These are phyloP conservation scores for Juglanconis sp. DNA, from an alignment of 2,329 filamentous ascomycete species.

Conservation along the genomic window DNA sequence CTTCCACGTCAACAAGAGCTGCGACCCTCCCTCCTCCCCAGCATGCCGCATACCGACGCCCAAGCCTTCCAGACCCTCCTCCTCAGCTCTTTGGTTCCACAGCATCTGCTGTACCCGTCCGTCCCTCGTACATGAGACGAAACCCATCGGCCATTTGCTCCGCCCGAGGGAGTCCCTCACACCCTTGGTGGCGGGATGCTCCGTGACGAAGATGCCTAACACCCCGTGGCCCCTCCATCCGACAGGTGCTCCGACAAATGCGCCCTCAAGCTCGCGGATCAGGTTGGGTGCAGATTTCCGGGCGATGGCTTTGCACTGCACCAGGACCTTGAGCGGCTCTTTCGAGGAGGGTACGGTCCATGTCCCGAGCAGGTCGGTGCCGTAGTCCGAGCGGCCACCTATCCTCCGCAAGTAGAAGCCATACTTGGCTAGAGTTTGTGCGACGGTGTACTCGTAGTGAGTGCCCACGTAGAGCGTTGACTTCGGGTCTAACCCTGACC, in stretches of 20 bases:
- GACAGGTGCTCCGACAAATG: slow-evolving; percentile 68
- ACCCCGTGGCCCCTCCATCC: slow-evolving; percentile 67
- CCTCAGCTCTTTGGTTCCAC: slow-evolving; percentile 66
- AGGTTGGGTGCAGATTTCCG: slow-evolving; percentile 53
- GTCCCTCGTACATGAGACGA: slow-evolving; percentile 56
- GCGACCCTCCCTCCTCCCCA: slow-evolving; percentile 29
- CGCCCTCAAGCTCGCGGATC: slow-evolving; percentile 75
- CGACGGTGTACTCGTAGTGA: slow-evolving; percentile 71
- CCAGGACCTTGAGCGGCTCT: slow-evolving; percentile 42
- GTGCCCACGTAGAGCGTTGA: slow-evolving; percentile 69
- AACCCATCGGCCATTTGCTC: slow-evolving; percentile 70
- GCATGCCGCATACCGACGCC: slow-evolving; percentile 47
- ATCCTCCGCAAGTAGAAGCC: slow-evolving; percentile 64
- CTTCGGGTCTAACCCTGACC: slow-evolving; percentile 49
- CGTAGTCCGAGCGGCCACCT: slow-evolving; percentile 64
- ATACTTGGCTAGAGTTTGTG: slow-evolving; percentile 51
- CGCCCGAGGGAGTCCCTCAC: slow-evolving; percentile 68
- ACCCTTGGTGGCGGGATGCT: slow-evolving; percentile 71
- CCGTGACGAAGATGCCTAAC: slow-evolving; percentile 68
- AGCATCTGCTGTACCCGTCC: slow-evolving; percentile 65
- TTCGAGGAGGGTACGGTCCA: slow-evolving; percentile 57
- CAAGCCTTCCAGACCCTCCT: slow-evolving; percentile 59
- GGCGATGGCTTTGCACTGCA: slow-evolving; percentile 68
- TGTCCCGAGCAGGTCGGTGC: slow-evolving; percentile 70
- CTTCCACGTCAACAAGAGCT: slow-evolving; percentile 50